Evolutionary conservation across 208 protist genomes (phyloP), one percentile per base, ranked within the genome.

Genomic region (Trypanosoma scelopori): DNA sequence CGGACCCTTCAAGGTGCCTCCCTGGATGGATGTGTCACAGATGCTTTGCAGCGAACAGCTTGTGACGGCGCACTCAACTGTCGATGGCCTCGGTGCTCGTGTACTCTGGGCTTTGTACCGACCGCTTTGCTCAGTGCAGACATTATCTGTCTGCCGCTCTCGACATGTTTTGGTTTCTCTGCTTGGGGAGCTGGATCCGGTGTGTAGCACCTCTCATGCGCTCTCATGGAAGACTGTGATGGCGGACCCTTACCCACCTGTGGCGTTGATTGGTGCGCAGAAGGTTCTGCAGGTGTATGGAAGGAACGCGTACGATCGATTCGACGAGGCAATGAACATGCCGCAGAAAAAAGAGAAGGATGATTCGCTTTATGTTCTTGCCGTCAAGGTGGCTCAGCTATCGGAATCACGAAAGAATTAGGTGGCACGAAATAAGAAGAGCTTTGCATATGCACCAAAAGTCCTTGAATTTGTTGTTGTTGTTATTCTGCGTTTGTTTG

Each of bases 61-160:
- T 55, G 67, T 76, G 22, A 76, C 80, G 22, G 73, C 65, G 18
- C 49, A 58, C n/a, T 65, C 76, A 12, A 59, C 78, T 23, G 72
- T 75, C 22, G 53, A 74, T 30, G 70, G 77, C 15, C 12, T 91
- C 41, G 83, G 84, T 3, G 50, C 50, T 35, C 79, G 80, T 28
- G 70, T 89, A n/a, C 65, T 91, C 22, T 93, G 87, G 87, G 84
- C 79, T 3, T 46, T 91, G 5, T 93, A 93, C 52, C 53, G 85
- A 22, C 71, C 69, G 6, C 76, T 93, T 1, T 64, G 55, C n/a
- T 46, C 49, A 16, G 78, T 77, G 18, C 79, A 93, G 27, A 67
- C 48, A 3, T 55, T 65, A 22, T 64, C 78, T n/a, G 84, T 74
- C 25, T 89, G 87, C 56, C 69, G 81, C 5, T 78, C 84, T 0